phyloP scores from a whole-genome alignment of 2,329 filamentous ascomycete genomes.

The Fusarium bactridioides region DNA sequence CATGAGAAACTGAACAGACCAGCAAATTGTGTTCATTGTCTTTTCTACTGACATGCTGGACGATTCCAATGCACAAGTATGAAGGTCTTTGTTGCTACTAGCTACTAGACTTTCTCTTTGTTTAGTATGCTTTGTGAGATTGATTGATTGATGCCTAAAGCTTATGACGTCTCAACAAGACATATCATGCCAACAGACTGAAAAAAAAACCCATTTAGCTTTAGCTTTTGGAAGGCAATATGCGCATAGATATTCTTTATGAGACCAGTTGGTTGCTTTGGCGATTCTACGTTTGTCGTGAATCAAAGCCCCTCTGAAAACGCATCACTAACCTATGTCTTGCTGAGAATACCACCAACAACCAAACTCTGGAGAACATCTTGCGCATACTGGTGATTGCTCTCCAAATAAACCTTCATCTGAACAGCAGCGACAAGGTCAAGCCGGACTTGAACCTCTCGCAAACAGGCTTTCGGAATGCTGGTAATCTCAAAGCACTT shows the following conservation, averaged over 20 bases:
- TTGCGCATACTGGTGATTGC: not conserved
- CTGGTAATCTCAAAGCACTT: not conserved
- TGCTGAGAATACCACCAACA: not conserved
- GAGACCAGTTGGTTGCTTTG: too few relatives aligned
- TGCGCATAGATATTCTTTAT: too few relatives aligned
- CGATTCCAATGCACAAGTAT: rapidly evolving
- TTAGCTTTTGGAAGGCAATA: too few relatives aligned
- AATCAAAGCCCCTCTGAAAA: too few relatives aligned
- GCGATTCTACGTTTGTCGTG: too few relatives aligned
- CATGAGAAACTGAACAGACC: not conserved
- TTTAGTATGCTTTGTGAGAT: too few relatives aligned
- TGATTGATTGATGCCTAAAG: too few relatives aligned
- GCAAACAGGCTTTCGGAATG: not conserved
- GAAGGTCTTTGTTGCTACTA: not conserved
- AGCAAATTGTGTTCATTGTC: not conserved
- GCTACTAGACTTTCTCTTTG: not conserved
- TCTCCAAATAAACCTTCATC: not conserved
- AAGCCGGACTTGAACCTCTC: not conserved
- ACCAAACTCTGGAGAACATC: not conserved
- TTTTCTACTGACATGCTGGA: rapidly evolving
- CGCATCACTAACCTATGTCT: not conserved
- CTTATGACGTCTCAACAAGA: too few relatives aligned
- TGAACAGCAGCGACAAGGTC: not conserved
- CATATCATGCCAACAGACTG: too few relatives aligned
- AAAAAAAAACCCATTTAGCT: too few relatives aligned